Conservation (phyloP, 2,329 filamentous ascomycete genomes). For the Aspergillus spinulosporus region DNA sequence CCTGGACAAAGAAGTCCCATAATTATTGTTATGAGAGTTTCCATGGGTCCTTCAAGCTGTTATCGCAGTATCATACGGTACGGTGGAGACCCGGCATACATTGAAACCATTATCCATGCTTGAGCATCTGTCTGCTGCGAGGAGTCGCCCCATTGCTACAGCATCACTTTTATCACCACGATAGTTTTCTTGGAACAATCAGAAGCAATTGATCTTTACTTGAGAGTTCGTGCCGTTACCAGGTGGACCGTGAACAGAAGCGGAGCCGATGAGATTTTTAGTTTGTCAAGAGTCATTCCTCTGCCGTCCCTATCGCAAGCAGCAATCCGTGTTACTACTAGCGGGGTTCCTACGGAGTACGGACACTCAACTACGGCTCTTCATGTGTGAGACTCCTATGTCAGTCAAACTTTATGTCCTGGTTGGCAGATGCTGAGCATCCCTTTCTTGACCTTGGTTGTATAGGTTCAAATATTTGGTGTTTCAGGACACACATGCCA, state of each 20-base stretch:
- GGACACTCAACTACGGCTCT: not conserved
- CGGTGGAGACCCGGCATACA: conserved; percentile 16
- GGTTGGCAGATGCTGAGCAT: not conserved
- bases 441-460: conserved; percentile 8
- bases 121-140: conserved; percentile 10
- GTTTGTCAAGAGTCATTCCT: conserved; percentile 14
- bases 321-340: conserved; percentile 1
- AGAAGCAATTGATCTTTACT: not conserved
- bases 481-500: conserved; percentile 4
- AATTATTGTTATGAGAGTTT: conserved; percentile 14
- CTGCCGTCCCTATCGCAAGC: conserved; percentile 17
- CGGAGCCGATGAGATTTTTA: conserved; percentile 12
- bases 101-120: not conserved
- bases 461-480: conserved; percentile 1
- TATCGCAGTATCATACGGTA: conserved; percentile 22
- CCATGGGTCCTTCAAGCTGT: conserved; percentile 17
- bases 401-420: not conserved
- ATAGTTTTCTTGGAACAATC: not conserved
- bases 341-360: not conserved
- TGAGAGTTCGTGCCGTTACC: not conserved
- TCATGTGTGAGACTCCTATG: not conserved
- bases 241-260: conserved; percentile 16
- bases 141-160: conserved; percentile 4
- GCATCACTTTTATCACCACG: not conserved
- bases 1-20: conserved; percentile 14